Conservation (phyloP, 164 flowering plant genomes). For the Stephania cephalantha region DNA sequence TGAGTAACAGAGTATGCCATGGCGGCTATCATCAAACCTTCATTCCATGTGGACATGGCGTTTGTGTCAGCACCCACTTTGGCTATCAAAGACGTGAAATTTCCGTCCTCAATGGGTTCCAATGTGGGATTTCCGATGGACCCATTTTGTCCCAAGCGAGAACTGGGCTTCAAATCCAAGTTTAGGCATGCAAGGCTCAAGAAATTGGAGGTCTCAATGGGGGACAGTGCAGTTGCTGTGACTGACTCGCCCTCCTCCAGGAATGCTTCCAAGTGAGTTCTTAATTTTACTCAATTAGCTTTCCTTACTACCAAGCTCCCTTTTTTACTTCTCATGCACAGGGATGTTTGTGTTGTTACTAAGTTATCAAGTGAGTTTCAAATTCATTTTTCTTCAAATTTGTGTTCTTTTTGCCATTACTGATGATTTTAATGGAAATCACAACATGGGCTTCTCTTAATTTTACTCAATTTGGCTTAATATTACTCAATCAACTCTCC, state of each 20-base stretch:
- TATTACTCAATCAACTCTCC: neutral
- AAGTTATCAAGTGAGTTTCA: constrained; percentile 6
- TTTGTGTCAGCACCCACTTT: constrained; percentile 4
- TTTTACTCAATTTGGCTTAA: neutral
- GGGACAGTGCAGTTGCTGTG: constrained; percentile 8
- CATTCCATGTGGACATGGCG: neutral
- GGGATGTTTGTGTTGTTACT: no score
- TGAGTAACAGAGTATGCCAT: neutral
- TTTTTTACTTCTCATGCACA: no score
- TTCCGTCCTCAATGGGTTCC: neutral
- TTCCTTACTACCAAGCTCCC: no score
- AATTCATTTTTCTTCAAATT: neutral
- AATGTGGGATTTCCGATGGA: neutral
- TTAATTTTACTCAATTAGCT: no score
- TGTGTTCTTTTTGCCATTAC: no score
- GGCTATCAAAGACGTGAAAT: constrained; percentile 1
- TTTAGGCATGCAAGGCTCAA: constrained; percentile 6
- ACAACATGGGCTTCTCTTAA: neutral
- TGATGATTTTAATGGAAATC: neutral
- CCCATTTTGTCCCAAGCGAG: neutral
- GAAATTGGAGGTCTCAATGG: constrained; percentile 13
- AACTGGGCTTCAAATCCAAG: constrained; percentile 5
- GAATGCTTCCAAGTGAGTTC: constrained; percentile 14
- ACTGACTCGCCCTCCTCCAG: constrained; percentile 16
- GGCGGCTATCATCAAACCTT: neutral